Conservation (phyloP, 2,329 filamentous ascomycete species). For the Fusarium devonianum region DNA sequence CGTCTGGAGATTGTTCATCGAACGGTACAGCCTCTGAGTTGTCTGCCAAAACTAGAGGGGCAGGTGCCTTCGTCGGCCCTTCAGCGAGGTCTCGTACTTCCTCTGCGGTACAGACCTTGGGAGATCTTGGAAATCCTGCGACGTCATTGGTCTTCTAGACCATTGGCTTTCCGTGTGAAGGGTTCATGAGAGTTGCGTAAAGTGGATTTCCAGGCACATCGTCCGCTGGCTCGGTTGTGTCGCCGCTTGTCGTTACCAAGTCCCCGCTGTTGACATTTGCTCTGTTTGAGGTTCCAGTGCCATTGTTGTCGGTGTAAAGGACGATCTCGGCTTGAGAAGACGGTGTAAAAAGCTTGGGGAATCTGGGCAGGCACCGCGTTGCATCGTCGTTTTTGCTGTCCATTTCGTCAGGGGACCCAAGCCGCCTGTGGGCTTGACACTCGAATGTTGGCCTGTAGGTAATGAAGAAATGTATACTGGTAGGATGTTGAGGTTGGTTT, state of each 20-base stretch:
- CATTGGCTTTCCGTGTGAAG: constrained; percentile 10
- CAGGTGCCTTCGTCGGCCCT: background rate
- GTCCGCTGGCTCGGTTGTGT: background rate
- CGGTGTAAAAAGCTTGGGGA: constrained; percentile 25
- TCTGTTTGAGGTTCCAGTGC: background rate
- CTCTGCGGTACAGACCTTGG: constrained; percentile 4
- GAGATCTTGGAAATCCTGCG: constrained; percentile 3
- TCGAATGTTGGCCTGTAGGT: constrained; percentile 10
- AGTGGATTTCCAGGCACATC: background rate
- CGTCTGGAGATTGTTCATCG: background rate
- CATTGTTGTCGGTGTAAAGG: constrained; percentile 13
- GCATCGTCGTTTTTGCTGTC: constrained; percentile 27
- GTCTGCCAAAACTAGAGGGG: background rate
- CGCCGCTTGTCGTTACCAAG: background rate
- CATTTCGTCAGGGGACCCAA: constrained; percentile 12
- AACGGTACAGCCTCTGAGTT: background rate
- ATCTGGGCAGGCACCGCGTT: constrained; percentile 28
- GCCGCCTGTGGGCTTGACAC: constrained; percentile 2
- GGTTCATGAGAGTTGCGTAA: constrained; percentile 22
- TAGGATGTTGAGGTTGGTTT: constrained; percentile 7
- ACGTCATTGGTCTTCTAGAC: constrained; percentile 23
- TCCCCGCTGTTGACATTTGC: background rate
- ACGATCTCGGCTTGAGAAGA: constrained; percentile 15
- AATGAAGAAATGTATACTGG: background rate
- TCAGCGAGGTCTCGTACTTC: background rate